phyloP scores from a whole-genome alignment of 2,329 filamentous ascomycete species.

The Hymenoscyphus fraxineus region DNA sequence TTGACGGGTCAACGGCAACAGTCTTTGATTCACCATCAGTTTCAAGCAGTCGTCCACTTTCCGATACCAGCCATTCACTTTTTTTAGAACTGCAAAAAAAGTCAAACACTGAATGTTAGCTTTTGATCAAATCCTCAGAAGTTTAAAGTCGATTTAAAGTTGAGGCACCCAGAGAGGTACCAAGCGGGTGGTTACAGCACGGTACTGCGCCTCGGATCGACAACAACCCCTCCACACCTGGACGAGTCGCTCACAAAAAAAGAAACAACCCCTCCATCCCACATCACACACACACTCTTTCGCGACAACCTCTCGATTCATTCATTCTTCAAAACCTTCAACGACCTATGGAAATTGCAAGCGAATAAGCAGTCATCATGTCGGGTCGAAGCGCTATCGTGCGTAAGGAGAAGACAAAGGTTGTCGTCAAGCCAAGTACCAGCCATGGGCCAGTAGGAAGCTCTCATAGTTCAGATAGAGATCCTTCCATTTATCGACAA shows the following conservation, averaged over 20 bases:
- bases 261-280: background rate
- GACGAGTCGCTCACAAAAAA: background rate
- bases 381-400: conserved; percentile 56
- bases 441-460: conserved; percentile 3
- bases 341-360: background rate
- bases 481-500: conserved; percentile 16
- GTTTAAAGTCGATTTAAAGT: background rate
- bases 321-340: background rate
- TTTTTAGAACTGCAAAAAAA: background rate
- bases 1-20: background rate
- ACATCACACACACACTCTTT: background rate
- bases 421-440: conserved; percentile 22
- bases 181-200: background rate
- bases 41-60: background rate
- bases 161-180: background rate
- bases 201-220: background rate
- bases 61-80: background rate
- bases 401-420: conserved; percentile 55
- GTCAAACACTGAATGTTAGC: background rate
- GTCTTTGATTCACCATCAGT: background rate
- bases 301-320: background rate
- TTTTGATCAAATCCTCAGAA: background rate
- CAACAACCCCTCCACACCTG: background rate
- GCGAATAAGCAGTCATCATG: conserved; percentile 39
- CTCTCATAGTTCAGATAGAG: conserved; percentile 13